Evolutionary conservation across 352 stramenopile genomes (phyloP), one percentile per base, ranked within the genome.

Genomic region (Chrysophaeum taylorii): DNA sequence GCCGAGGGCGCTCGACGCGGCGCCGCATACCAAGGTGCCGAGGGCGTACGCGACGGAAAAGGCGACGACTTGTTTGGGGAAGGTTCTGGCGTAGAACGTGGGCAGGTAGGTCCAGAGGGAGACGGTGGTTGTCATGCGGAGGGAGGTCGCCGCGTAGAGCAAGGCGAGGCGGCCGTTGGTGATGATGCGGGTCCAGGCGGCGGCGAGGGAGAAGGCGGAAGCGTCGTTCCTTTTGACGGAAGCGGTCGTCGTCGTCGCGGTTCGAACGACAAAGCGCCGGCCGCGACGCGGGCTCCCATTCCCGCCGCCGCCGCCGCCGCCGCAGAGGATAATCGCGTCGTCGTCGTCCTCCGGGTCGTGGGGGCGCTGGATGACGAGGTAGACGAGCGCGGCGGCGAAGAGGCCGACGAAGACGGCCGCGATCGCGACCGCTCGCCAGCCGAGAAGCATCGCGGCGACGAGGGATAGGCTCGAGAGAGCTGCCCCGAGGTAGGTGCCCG

Each of bases 21-120:
- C 70, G 42, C 76, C 76, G 5, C 71, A 73, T 15, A 73, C 23
- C 18, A 62, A 64, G 25, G 77, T 61, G 23, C 73, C 41, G 0
- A 66, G 27, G n/a, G 73, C 76, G 66, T 81, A 79, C 48, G 74
- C 25, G n/a, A 78, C 39, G 57, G 57, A 73, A 62, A 74, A 81
- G 5, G 62, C 36, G 5, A 42, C 52, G n/a, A 36, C 54, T 27
- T 74, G 39, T 33, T 31, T 37, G 21, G 76, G 74, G 38, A 76
- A 81, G 1, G 69, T 62, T n/a, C 76, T 63, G 7, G 75, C 45
- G 41, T 70, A 81, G 61, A 78, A 81, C 14, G 29, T 53, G 36
- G 74, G 75, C 60, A 79, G 39, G 63, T 73, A 79, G 36, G 29
- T 53, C 33, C 69, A 64, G 18, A 72, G 62, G 23, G 39, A 53